A percentile compares a stretch with the other conserved stretches of the same genome.
phyloP scores from a whole-genome alignment of 2,329 filamentous ascomycete genomes.

The Fusarium sterilihyphosum region DNA sequence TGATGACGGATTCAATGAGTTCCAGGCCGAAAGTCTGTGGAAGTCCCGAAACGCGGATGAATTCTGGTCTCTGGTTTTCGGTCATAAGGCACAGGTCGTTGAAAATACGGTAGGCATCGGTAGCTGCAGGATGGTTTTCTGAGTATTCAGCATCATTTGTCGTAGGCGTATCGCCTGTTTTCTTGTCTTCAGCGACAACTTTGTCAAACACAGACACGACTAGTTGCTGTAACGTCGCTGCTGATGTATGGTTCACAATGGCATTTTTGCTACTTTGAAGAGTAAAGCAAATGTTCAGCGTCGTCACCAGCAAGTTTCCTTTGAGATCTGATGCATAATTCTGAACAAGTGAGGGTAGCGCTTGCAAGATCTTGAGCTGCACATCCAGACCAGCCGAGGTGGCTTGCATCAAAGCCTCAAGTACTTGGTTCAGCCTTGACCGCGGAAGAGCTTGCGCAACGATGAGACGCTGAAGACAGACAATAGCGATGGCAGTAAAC shows the following conservation, averaged over 20 bases:
- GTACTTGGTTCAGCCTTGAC: slow-evolving; percentile 82
- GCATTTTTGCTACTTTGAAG: slow-evolving; percentile 91
- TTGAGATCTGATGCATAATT: slow-evolving; percentile 87
- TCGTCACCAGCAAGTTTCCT: slow-evolving; percentile 81
- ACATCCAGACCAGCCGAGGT: slow-evolving; percentile 85
- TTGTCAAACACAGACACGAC: slow-evolving; percentile 95
- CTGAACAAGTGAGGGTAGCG: slow-evolving; percentile 86
- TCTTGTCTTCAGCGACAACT: slow-evolving; percentile 80
- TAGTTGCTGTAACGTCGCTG: slow-evolving; percentile 94
- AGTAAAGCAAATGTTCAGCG: slow-evolving; percentile 90
- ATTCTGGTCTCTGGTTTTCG: slow-evolving; percentile 84
- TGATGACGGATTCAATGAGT: slow-evolving; percentile 88
- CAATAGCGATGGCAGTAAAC: slow-evolving; percentile 86
- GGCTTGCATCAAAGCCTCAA: slow-evolving; percentile 88
- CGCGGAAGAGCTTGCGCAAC: slow-evolving; percentile 82
- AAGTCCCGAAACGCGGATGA: slow-evolving; percentile 80
- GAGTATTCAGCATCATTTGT: slow-evolving; percentile 71
- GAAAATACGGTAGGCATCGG: slow-evolving; percentile 88
- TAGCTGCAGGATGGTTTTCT: slow-evolving; percentile 76
- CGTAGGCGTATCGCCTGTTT: slow-evolving; percentile 61
- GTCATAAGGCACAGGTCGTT: slow-evolving; percentile 90
- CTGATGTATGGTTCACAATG: slow-evolving; percentile 94
- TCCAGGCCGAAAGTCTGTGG: slow-evolving; percentile 88
- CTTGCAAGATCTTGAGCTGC: slow-evolving; percentile 94
- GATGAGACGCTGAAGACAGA: slow-evolving; percentile 89